Percentiles rank a stretch among this genome's conserved stretches.
phyloP scores from a whole-genome alignment of 176 grass and related monocot species.

The Avena eriantha region DNA sequence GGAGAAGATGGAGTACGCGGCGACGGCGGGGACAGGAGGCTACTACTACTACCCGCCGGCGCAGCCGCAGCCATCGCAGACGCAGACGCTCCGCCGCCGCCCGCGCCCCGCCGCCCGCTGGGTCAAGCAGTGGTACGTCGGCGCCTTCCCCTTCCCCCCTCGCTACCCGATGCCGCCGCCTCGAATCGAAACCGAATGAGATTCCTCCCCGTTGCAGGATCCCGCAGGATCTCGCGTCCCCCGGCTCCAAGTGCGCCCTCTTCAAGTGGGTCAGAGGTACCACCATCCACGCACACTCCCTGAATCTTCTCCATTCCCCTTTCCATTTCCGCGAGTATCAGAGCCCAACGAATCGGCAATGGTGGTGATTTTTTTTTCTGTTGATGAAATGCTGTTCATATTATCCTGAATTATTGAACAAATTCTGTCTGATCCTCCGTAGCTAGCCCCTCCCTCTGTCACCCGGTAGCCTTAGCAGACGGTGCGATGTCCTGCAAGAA shows the following conservation, averaged over 20 bases:
- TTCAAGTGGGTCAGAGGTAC: conserved; percentile 94
- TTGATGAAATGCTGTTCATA: neutral
- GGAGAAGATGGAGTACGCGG: conserved; percentile 55
- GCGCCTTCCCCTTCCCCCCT: neutral
- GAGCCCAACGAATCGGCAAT: neutral
- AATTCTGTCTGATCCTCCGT: neutral
- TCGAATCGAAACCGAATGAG: neutral
- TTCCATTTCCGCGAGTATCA: neutral
- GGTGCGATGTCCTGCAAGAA: neutral
- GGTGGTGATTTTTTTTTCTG: neutral
- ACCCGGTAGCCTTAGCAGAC: neutral
- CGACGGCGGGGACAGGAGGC: conserved; percentile 35
- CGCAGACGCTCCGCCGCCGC: conserved; percentile 47
- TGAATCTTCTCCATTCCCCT: neutral
- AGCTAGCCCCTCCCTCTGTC: neutral
- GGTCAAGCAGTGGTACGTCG: conserved; percentile 78
- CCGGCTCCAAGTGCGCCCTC: conserved; percentile 65
- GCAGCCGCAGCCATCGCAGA: conserved; percentile 19
- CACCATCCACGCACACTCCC: neutral
- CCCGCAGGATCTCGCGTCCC: conserved; percentile 66
- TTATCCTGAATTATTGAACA: too few species aligned
- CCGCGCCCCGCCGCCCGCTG: conserved; percentile 66
- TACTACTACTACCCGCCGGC: conserved; percentile 66
- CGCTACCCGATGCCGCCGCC: neutral
- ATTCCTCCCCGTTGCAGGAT: conserved; percentile 52